These are phyloP conservation scores for Apocynum venetum DNA, from an alignment of 257 asterid genomes.

Conservation along the genomic window DNA sequence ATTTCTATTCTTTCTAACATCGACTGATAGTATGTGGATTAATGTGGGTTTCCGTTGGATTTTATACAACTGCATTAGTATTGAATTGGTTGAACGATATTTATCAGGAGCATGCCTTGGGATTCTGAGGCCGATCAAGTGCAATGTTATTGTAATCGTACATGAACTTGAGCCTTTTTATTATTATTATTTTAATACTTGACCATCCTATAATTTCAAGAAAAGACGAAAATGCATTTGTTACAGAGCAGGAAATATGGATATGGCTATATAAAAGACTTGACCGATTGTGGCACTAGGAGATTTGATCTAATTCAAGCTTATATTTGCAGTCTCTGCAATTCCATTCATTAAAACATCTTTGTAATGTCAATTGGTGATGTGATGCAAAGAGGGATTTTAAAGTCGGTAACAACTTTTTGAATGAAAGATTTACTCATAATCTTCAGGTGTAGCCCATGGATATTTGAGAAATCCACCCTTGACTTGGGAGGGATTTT, in stretches of 20 bases:
- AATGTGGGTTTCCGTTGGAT: no score
- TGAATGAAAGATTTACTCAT: slow-evolving; percentile 30
- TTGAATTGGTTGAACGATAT: neutral
- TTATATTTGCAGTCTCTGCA: neutral
- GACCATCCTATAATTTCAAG: neutral
- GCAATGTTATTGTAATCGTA: neutral
- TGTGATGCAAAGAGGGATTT: neutral
- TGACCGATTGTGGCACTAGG: neutral
- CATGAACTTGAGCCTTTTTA: neutral
- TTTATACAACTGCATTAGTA: neutral
- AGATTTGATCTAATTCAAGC: neutral
- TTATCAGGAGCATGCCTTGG: neutral
- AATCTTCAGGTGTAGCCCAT: slow-evolving; percentile 74
- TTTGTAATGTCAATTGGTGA: neutral
- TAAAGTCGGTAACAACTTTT: neutral
- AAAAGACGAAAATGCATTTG: neutral
- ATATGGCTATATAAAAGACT: neutral
- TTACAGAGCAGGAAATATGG: neutral
- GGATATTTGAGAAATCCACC: slow-evolving; percentile 59
- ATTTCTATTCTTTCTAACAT: no score
- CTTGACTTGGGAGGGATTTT: slow-evolving; percentile 50
- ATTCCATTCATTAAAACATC: neutral
- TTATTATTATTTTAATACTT: neutral
- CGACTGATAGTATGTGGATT: no score
- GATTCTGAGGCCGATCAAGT: neutral